phyloP scores from a whole-genome alignment of 768 basidiomycete species.

The Cyclocybe aegerita region DNA sequence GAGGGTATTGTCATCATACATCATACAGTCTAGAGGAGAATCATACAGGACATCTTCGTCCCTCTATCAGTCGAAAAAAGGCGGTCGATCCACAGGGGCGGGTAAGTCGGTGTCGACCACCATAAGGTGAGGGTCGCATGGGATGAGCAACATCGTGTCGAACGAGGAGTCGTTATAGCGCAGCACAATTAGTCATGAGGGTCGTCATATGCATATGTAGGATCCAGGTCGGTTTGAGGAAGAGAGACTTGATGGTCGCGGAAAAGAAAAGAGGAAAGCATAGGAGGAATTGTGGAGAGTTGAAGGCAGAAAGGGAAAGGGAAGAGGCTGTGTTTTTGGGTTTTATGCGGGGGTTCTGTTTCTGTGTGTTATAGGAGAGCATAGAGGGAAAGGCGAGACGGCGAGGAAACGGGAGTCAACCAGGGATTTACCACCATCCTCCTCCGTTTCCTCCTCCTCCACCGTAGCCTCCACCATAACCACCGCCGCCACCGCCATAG shows the following conservation, averaged over 20 bases:
- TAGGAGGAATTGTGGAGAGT: constrained; percentile 12
- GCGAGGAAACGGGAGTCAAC: constrained; percentile 8
- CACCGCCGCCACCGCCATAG: constrained; percentile 26
- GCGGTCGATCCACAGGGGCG: neutral
- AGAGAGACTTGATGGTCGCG: no score
- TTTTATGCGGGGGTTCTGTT: constrained; percentile 27
- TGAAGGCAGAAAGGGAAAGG: constrained; percentile 12
- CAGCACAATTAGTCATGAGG: constrained; percentile 21
- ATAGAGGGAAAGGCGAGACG: constrained; percentile 10
- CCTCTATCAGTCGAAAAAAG: constrained; percentile 17
- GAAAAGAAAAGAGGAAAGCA: no score
- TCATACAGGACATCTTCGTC: constrained; percentile 17
- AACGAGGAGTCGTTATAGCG: constrained; percentile 14
- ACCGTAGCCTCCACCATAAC: constrained; percentile 27
- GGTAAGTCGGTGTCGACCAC: neutral
- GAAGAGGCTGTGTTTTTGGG: constrained; percentile 23
- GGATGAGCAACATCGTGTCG: constrained; percentile 9
- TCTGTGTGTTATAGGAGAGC: constrained; percentile 21
- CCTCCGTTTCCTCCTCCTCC: constrained; percentile 32
- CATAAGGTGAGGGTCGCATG: constrained; percentile 10
- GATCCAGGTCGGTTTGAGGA: constrained; percentile 14
- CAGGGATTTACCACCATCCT: constrained; percentile 44
- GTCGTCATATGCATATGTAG: constrained; percentile 5
- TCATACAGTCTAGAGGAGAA: constrained; percentile 21
- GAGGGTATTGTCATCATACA: constrained; percentile 16